phyloP scores from a whole-genome alignment of 106 monocot genomes.

The Dendrobium catenatum region DNA sequence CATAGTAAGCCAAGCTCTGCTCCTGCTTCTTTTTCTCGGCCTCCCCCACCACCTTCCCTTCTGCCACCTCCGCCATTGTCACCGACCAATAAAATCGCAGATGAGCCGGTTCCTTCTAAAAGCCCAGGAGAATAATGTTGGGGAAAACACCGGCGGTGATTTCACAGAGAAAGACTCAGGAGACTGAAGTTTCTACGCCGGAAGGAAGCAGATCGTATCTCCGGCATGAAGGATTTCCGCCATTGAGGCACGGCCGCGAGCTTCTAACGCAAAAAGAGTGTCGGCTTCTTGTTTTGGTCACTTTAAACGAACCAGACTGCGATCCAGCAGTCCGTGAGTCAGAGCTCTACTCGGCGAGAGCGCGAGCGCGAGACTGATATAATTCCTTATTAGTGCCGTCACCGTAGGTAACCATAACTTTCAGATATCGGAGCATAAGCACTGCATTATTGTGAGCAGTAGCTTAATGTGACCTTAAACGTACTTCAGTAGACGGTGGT shows the following conservation, averaged over 20 bases:
- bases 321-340: not conserved
- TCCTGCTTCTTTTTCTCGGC: constrained; percentile 65
- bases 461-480: not conserved
- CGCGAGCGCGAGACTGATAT: not conserved
- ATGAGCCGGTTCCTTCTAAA: not conserved
- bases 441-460: not conserved
- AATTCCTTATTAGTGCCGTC: not conserved
- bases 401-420: not conserved
- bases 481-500: not conserved
- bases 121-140: not conserved
- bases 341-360: not conserved
- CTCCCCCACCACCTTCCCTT: constrained; percentile 11
- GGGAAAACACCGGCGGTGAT: not conserved
- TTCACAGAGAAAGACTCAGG: not conserved
- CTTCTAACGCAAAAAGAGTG: not conserved
- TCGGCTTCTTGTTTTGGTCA: not conserved
- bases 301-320: not conserved
- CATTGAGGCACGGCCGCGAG: not conserved
- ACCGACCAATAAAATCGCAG: not conserved
- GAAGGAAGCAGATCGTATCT: not conserved
- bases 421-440: not conserved
- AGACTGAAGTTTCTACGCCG: not conserved
- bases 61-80: constrained; percentile 17
- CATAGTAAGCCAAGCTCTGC: constrained; percentile 60
- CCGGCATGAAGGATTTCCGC: not conserved